Evolutionary conservation across 768 basidiomycete genomes (phyloP), one percentile per base, ranked within the genome.

Genomic region (Lenzites betulinus): DNA sequence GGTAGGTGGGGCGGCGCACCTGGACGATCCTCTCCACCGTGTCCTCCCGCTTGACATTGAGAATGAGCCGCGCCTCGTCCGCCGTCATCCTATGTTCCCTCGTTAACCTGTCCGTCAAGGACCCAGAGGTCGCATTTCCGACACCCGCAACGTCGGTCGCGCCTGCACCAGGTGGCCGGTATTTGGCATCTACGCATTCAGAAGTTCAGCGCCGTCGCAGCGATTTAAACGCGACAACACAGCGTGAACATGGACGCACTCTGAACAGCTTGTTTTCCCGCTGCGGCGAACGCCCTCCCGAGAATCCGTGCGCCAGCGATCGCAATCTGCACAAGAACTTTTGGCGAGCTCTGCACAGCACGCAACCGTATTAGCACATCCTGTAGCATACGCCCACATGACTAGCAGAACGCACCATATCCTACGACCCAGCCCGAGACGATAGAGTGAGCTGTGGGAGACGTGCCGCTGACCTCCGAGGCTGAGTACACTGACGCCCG

Each of bases 1-100:
- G n/a, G 39, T 5, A 23, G 0, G 26, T n/a, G 23, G 18, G 28
- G 3, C 26, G 38, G 48, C 65, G 30, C 70, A 89, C 90, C 81
- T 90, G 88, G 39, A 91, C 70, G 25, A 95, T 77, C 44, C 76
- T 79, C 70, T 93, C 89, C 70, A 89, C 71, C 0, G 78, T 68
- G 23, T 92, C 89, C 22, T 82, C 89, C 38, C 84, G 83, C 73
- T 93, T 95, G 22, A 84, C 77, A 73, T 99, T 98, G 63, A 99
- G 77, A 69, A 99, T 94, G 59, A 97, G 77, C 68, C 88, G 89
- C 20, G 96, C 97, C 77, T 99, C 97, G 66, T 98, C 95, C 66
- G 96, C 68, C 7, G 93, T 94, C 95, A 99, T 95, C 51, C 89
- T 86, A 69, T 94, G 87, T 64, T 91, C 85, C 64, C 89, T 84